phyloP scores from a whole-genome alignment of 768 basidiomycete species.

The Melanogaster broomeanus region DNA sequence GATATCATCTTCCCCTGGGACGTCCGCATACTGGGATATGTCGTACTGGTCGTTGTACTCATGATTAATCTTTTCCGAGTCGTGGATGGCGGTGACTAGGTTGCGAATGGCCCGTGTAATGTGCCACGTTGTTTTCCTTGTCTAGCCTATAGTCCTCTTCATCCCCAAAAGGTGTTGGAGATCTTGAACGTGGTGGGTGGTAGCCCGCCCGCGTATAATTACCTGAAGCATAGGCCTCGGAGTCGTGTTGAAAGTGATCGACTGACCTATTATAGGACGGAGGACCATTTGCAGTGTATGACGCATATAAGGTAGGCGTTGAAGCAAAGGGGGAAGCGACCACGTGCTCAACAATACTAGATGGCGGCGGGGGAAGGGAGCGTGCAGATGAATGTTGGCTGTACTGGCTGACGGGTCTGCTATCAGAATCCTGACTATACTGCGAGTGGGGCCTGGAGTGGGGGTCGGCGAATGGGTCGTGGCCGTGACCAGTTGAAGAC shows the following conservation, averaged over 20 bases:
- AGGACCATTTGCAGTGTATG: slow-evolving; percentile 21
- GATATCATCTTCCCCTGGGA: slow-evolving; percentile 18
- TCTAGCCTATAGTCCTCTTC: slow-evolving; percentile 71
- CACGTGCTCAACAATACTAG: too few species aligned
- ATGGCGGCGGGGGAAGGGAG: slow-evolving; percentile 24
- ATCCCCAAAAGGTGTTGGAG: slow-evolving; percentile 73
- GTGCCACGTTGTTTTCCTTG: slow-evolving; percentile 54
- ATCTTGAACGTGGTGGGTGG: slow-evolving; percentile 63
- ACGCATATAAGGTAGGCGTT: slow-evolving; percentile 7
- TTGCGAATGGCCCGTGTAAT: slow-evolving; percentile 49
- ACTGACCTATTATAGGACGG: slow-evolving; percentile 36
- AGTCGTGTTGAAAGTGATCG: slow-evolving; percentile 65
- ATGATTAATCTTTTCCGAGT: slow-evolving; percentile 25
- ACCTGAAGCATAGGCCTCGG: slow-evolving; percentile 71
- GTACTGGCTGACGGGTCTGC: slow-evolving; percentile 34
- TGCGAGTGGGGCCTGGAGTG: slow-evolving; percentile 29
- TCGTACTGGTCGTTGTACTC: slow-evolving; percentile 28
- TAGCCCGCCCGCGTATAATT: slow-evolving; percentile 50
- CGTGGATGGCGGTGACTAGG: slow-evolving; percentile 9
- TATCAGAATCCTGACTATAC: slow-evolving; percentile 28
- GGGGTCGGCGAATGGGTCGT: slow-evolving; percentile 30
- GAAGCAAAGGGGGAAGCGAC: slow-evolving; percentile 28
- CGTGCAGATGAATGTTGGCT: slow-evolving; percentile 39
- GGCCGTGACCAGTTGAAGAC: slow-evolving; percentile 29
- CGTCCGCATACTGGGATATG: slow-evolving; percentile 31